A percentile compares a stretch with the other conserved stretches of the same genome.
phyloP scores from a whole-genome alignment of 2,329 filamentous ascomycete species.

The Chrysoporthe cubensis region DNA sequence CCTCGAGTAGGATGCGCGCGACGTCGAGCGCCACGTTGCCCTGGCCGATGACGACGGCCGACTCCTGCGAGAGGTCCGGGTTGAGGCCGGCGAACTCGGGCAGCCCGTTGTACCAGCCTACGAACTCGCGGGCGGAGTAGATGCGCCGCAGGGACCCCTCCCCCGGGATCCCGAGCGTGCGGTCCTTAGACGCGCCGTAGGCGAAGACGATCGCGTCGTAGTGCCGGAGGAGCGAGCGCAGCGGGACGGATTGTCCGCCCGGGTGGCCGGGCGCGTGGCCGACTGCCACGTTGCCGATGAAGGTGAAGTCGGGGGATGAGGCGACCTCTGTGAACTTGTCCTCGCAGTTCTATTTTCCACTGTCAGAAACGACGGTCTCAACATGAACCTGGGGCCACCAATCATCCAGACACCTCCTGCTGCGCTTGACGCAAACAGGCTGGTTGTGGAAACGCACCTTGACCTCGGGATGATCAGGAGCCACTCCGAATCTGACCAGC shows the following conservation, averaged over 20 bases:
- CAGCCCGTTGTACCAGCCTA: slow-evolving; percentile 97
- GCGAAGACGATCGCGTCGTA: slow-evolving; percentile 93
- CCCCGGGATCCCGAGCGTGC: slow-evolving; percentile 76
- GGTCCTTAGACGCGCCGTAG: slow-evolving; percentile 88
- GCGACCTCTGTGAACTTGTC: slow-evolving; percentile 92
- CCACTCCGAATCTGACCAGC: slow-evolving; percentile 89
- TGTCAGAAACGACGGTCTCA: slow-evolving; percentile 13
- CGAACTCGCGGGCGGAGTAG: slow-evolving; percentile 88
- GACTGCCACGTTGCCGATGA: slow-evolving; percentile 86
- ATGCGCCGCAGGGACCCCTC: slow-evolving; percentile 75
- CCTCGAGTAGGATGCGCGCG: slow-evolving; percentile 80
- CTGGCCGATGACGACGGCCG: slow-evolving; percentile 89
- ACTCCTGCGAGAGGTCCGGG: slow-evolving; percentile 74
- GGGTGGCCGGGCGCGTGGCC: slow-evolving; percentile 54
- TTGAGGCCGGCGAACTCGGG: slow-evolving; percentile 76
- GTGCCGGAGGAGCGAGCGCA: slow-evolving; percentile 72
- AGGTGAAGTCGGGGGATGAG: slow-evolving; percentile 79
- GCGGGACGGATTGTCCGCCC: slow-evolving; percentile 59
- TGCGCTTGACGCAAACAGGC: too few relatives aligned
- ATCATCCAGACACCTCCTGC: too few relatives aligned
- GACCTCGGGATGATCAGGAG: slow-evolving; percentile 97
- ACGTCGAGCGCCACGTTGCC: slow-evolving; percentile 97
- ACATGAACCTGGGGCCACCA: not conserved
- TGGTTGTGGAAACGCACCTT: slow-evolving; percentile 63
- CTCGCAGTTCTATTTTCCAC: slow-evolving; percentile 75